Evolutionary conservation across 805 yeast genomes (phyloP).

Genomic region (Maudiozyma barnettii): DNA sequence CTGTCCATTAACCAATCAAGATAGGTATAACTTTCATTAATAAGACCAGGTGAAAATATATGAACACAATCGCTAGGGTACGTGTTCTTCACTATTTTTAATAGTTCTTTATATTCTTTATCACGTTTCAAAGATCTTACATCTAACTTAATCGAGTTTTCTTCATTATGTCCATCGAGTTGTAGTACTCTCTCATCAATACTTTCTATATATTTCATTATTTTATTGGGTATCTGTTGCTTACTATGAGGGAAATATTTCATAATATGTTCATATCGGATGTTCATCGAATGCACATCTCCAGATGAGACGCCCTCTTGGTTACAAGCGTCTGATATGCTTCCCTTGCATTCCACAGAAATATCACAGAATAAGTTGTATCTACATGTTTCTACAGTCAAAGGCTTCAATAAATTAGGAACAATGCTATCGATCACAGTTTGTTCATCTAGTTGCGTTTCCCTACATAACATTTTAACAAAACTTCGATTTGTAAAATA

Average conservation of each 20-base stretch:
- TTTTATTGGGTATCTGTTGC: not conserved
- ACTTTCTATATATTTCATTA: not conserved
- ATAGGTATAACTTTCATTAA: not conserved
- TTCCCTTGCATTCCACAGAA: too few species aligned
- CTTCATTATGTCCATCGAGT: too few species aligned
- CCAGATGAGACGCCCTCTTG: too few species aligned
- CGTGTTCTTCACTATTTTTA: too few species aligned
- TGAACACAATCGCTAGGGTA: conserved; percentile 3
- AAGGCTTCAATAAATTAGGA: conserved; percentile 1
- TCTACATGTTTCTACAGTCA: not conserved
- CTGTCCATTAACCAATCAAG: not conserved
- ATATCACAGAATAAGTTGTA: not conserved
- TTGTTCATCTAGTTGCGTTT: not conserved
- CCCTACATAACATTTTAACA: not conserved
- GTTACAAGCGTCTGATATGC: too few species aligned
- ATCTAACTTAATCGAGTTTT: too few species aligned
- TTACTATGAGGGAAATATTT: conserved; percentile 1
- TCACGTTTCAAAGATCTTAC: too few species aligned
- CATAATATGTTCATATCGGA: not conserved
- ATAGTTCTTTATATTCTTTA: too few species aligned
- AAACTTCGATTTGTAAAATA: too few species aligned
- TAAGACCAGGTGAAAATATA: not conserved
- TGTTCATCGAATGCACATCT: too few species aligned
- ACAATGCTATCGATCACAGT: not conserved
- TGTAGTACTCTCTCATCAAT: not conserved